Percentiles rank a stretch among this genome's conserved stretches.
Evolutionary conservation across 2,329 filamentous ascomycete genomes (phyloP).

Genomic region (Periconia sp.): DNA sequence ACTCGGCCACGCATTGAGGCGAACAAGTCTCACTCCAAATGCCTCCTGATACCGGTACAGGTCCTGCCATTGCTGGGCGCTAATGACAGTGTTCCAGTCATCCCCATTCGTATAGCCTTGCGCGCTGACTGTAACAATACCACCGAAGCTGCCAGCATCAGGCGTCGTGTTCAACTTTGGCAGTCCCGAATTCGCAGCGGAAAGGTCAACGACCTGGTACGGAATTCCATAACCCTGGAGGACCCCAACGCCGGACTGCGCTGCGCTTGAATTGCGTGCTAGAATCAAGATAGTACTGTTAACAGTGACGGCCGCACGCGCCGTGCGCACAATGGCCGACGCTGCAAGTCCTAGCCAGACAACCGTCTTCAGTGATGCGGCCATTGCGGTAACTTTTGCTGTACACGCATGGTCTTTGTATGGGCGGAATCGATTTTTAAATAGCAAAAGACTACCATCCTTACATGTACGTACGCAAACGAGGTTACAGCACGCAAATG

Average conservation of each 20-base stretch:
- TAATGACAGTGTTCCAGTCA: constrained; percentile 54
- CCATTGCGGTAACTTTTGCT: background rate
- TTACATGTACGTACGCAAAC: background rate
- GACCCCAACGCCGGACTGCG: constrained; percentile 52
- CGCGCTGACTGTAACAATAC: constrained; percentile 55
- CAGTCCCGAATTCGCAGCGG: constrained; percentile 51
- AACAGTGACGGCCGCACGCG: constrained; percentile 12
- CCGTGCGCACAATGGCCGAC: background rate
- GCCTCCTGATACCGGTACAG: constrained; percentile 58
- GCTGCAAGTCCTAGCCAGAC: background rate
- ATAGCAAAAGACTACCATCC: background rate
- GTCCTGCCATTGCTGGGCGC: constrained; percentile 55
- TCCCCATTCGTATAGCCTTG: constrained; percentile 50
- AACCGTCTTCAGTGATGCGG: background rate
- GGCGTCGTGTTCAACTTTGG: constrained; percentile 53
- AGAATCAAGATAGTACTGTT: constrained; percentile 55
- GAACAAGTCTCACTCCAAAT: constrained; percentile 61
- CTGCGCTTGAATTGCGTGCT: constrained; percentile 51
- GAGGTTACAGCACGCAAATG: background rate
- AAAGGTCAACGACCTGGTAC: constrained; percentile 55
- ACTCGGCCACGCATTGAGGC: constrained; percentile 57
- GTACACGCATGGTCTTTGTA: background rate
- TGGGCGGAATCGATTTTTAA: background rate
- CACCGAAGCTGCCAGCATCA: constrained; percentile 58
- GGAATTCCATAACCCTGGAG: constrained; percentile 63